These are phyloP conservation scores for Starmerella bombi DNA, from an alignment of 805 yeast genomes.

Conservation along the genomic window DNA sequence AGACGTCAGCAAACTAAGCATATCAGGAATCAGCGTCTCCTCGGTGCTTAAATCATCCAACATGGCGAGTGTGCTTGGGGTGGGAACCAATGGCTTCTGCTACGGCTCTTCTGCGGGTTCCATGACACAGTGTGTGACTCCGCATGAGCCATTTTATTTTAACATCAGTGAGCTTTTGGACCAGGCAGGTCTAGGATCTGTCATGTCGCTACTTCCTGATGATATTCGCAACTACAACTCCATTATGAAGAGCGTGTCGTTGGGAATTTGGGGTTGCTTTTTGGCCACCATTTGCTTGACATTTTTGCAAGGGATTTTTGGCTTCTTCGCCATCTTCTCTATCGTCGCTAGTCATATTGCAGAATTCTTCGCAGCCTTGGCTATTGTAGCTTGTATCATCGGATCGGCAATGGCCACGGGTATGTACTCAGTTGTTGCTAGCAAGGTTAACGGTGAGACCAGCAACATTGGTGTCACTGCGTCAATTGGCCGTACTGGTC, in stretches of 20 bases:
- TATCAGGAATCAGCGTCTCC: constrained; percentile 11
- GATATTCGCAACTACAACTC: constrained; percentile 36
- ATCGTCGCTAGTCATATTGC: constrained; percentile 36
- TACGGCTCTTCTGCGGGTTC: constrained; percentile 28
- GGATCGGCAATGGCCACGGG: constrained; percentile 47
- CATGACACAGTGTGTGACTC: constrained; percentile 35
- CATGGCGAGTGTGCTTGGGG: constrained; percentile 36
- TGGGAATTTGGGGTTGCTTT: constrained; percentile 47
- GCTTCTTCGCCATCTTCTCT: constrained; percentile 36
- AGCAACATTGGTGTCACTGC: constrained; percentile 44
- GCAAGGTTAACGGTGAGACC: constrained; percentile 38
- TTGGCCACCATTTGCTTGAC: constrained; percentile 36
- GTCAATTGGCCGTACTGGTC: constrained; percentile 36
- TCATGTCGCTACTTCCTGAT: constrained; percentile 35
- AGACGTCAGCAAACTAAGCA: constrained; percentile 30
- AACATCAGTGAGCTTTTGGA: constrained; percentile 35
- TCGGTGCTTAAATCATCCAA: constrained; percentile 23
- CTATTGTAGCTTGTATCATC: constrained; percentile 23
- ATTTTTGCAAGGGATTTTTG: constrained; percentile 30
- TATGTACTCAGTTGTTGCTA: constrained; percentile 37
- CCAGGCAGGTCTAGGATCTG: constrained; percentile 19
- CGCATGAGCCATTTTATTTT: constrained; percentile 44
- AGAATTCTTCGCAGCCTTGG: constrained; percentile 28
- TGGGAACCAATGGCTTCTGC: constrained; percentile 59
- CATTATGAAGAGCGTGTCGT: constrained; percentile 36